These are phyloP conservation scores for Dactylellina leptospora DNA, from an alignment of 2,329 filamentous ascomycete species.

Conservation along the genomic window DNA sequence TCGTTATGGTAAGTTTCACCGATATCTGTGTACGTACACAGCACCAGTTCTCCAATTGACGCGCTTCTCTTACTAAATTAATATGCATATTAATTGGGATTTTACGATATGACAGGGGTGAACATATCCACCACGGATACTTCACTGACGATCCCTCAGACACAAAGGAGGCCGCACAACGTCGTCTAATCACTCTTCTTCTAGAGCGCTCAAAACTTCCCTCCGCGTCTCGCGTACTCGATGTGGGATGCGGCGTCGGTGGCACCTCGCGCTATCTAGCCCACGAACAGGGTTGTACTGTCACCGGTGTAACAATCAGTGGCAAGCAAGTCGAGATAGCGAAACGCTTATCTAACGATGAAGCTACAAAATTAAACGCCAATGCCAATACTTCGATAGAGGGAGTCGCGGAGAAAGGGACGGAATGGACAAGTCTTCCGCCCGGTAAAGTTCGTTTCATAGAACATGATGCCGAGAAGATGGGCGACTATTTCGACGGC, in stretches of 20 bases:
- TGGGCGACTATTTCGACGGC: slow-evolving; percentile 65
- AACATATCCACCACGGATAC: slow-evolving; percentile 72
- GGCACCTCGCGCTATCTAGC: slow-evolving; percentile 69
- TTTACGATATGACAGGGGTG: slow-evolving; percentile 64
- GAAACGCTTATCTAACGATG: slow-evolving; percentile 63
- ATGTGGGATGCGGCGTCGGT: slow-evolving; percentile 71
- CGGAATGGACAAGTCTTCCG: slow-evolving; percentile 58
- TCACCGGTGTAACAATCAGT: slow-evolving; percentile 71
- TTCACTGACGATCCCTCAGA: slow-evolving; percentile 65
- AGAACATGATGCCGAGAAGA: slow-evolving; percentile 70
- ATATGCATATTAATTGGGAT: slow-evolving; percentile 7
- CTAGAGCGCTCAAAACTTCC: slow-evolving; percentile 64
- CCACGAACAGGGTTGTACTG: slow-evolving; percentile 64
- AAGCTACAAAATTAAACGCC: slow-evolving; percentile 55
- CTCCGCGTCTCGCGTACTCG: slow-evolving; percentile 63
- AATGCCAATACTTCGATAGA: not conserved
- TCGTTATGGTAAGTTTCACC: slow-evolving; percentile 65
- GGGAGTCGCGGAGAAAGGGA: slow-evolving; percentile 22
- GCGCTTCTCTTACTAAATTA: too few species aligned
- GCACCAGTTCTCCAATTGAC: slow-evolving; percentile 12
- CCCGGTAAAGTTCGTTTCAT: slow-evolving; percentile 66
- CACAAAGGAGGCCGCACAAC: slow-evolving; percentile 68
- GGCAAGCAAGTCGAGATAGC: slow-evolving; percentile 69
- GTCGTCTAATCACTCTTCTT: slow-evolving; percentile 68
- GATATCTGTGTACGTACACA: slow-evolving; percentile 33